phyloP scores from a whole-genome alignment of 306 rosid species.

The Fragaria ananassa region DNA sequence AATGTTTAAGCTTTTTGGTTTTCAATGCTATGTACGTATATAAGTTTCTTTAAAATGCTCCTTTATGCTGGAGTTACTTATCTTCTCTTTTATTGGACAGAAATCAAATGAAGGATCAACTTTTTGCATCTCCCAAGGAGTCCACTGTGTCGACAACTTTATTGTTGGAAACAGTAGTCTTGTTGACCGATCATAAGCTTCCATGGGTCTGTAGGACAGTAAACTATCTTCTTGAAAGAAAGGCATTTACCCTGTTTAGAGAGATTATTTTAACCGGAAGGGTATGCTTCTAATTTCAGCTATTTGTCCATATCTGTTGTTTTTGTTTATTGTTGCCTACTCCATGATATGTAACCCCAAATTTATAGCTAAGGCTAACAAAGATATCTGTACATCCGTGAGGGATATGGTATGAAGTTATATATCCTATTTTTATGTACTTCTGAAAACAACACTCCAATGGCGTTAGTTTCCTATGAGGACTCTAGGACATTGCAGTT shows the following conservation, averaged over 20 bases:
- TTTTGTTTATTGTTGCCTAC: not conserved
- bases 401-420: not conserved
- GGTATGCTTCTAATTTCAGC: slow-evolving; percentile 42
- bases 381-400: not conserved
- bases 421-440: not conserved
- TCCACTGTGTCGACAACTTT: slow-evolving; percentile 45
- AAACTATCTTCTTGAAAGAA: slow-evolving; percentile 64
- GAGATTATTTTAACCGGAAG: slow-evolving; percentile 67
- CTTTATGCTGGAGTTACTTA: slow-evolving; percentile 28
- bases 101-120: slow-evolving; percentile 62
- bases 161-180: slow-evolving; percentile 61
- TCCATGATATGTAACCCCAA: not conserved
- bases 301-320: not conserved
- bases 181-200: slow-evolving; percentile 63
- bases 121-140: slow-evolving; percentile 50
- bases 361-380: not conserved
- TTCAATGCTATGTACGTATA: not conserved
- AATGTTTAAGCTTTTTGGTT: not conserved
- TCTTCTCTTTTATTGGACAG: slow-evolving; percentile 45
- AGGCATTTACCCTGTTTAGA: slow-evolving; percentile 57
- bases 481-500: not conserved
- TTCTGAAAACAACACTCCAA: not conserved
- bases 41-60: not conserved
- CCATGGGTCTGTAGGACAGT: slow-evolving; percentile 88
- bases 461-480: not conserved